Conservation (phyloP, 2,329 filamentous ascomycete genomes). For the Fusarium chlamydosporum region DNA sequence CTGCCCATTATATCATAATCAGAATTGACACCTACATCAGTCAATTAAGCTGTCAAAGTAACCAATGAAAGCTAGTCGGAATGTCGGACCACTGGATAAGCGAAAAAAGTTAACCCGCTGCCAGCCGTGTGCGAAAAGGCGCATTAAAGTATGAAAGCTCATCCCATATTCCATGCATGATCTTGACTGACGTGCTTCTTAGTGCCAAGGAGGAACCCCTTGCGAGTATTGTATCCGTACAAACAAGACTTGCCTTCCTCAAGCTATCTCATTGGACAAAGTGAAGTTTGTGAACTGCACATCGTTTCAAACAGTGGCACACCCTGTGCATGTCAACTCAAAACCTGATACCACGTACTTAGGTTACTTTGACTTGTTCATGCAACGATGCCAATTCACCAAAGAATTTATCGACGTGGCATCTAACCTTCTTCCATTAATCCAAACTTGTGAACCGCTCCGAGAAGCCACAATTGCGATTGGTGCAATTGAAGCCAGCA, state of each 20-base stretch:
- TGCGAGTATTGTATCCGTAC: conserved; percentile 50
- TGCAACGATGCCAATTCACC: conserved; percentile 44
- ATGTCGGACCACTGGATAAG: conserved; percentile 49
- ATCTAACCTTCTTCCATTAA: conserved; percentile 35
- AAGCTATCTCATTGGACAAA: neutral
- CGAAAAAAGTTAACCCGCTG: conserved; percentile 48
- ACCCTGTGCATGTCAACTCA: neutral
- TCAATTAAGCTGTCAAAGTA: fast-evolving
- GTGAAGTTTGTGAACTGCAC: conserved; percentile 32
- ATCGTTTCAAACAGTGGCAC: neutral
- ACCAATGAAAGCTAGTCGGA: conserved; percentile 18
- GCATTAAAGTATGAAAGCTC: conserved; percentile 45
- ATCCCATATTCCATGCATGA: fast-evolving
- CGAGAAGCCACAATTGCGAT: conserved; percentile 43
- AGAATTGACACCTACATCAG: fast-evolving
- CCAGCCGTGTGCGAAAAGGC: conserved; percentile 47
- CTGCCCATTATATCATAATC: fast-evolving
- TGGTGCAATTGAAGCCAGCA: conserved; percentile 49
- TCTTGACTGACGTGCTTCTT: neutral
- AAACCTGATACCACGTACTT: conserved; percentile 13
- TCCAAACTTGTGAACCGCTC: conserved; percentile 35
- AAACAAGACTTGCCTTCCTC: conserved; percentile 45
- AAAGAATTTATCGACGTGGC: conserved; percentile 13
- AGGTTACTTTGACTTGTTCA: conserved; percentile 36
- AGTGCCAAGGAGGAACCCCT: conserved; percentile 49